These are phyloP conservation scores for Asclepias syriaca DNA, from an alignment of 257 asterid genomes.

Conservation along the genomic window DNA sequence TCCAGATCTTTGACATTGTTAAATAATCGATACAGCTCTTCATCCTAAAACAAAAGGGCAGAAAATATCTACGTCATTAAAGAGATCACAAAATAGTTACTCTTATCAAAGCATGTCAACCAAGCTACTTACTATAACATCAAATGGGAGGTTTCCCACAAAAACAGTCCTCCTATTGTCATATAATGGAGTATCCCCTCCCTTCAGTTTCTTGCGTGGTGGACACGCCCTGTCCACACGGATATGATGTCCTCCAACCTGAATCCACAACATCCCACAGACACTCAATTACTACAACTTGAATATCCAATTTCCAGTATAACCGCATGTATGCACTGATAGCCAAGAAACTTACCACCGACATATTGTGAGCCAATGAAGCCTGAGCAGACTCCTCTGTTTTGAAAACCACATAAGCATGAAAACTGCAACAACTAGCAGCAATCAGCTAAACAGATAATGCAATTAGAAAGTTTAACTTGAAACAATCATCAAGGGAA, in stretches of 20 bases:
- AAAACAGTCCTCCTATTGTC: constrained; percentile 82
- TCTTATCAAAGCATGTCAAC: neutral
- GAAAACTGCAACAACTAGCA: constrained; percentile 54
- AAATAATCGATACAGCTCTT: constrained; percentile 80
- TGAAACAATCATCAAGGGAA: neutral
- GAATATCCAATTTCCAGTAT: neutral
- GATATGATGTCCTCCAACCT: constrained; percentile 92
- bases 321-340: neutral
- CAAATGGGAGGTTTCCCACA: constrained; percentile 94
- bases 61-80: constrained; percentile 14
- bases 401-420: constrained; percentile 81
- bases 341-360: constrained; percentile 54
- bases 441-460: neutral
- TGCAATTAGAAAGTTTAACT: neutral
- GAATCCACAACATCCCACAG: constrained; percentile 6
- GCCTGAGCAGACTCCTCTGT: constrained; percentile 85
- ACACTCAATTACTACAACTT: neutral
- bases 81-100: constrained; percentile 7
- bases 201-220: constrained; percentile 92
- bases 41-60: constrained; percentile 44
- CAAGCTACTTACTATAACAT: constrained; percentile 58
- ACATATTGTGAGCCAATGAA: constrained; percentile 82
- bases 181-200: constrained; percentile 52
- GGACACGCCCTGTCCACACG: constrained; percentile 99
- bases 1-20: constrained; percentile 60